Conservation (phyloP, 768 basidiomycete species). For the Nidularia pulvinata region DNA sequence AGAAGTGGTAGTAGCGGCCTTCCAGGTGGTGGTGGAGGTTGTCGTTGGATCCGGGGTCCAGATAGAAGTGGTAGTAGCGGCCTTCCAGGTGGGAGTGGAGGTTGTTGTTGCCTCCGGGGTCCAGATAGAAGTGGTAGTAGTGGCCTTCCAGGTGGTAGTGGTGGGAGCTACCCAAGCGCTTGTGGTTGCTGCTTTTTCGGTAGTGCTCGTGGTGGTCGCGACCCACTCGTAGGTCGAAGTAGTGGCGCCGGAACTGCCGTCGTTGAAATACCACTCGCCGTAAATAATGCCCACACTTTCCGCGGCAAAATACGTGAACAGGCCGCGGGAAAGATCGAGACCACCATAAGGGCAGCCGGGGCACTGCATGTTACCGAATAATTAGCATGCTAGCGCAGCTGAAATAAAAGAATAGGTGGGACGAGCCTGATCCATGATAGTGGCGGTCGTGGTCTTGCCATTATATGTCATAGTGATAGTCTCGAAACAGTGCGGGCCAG, state of each 20-base stretch:
- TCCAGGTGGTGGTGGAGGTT: slow-evolving; percentile 1
- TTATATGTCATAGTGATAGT: slow-evolving; percentile 58
- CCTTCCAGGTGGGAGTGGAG: neutral
- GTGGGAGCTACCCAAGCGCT: no score
- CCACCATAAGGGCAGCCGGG: slow-evolving; percentile 64
- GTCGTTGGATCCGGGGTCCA: slow-evolving; percentile 9
- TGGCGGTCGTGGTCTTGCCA: slow-evolving; percentile 58
- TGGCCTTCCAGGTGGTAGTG: slow-evolving; percentile 14
- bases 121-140: slow-evolving; percentile 19
- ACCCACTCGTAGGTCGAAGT: slow-evolving; percentile 4
- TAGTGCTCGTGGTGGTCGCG: slow-evolving; percentile 13
- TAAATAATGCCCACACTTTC: slow-evolving; percentile 52
- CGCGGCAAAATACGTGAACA: slow-evolving; percentile 63
- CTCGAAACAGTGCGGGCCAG: slow-evolving; percentile 64
- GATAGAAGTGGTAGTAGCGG: slow-evolving; percentile 6
- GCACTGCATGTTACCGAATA: no score
- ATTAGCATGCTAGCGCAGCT: slow-evolving; percentile 1
- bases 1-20: neutral
- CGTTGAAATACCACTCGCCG: slow-evolving; percentile 58
- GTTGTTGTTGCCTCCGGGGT: slow-evolving; percentile 11
- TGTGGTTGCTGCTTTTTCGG: slow-evolving; percentile 8
- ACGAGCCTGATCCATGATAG: slow-evolving; percentile 62
- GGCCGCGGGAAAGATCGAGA: slow-evolving; percentile 66
- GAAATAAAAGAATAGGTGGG: slow-evolving; percentile 5
- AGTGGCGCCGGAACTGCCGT: slow-evolving; percentile 18